Conservation (phyloP, 345 rosid species). For the Gossypium longicalyx region DNA sequence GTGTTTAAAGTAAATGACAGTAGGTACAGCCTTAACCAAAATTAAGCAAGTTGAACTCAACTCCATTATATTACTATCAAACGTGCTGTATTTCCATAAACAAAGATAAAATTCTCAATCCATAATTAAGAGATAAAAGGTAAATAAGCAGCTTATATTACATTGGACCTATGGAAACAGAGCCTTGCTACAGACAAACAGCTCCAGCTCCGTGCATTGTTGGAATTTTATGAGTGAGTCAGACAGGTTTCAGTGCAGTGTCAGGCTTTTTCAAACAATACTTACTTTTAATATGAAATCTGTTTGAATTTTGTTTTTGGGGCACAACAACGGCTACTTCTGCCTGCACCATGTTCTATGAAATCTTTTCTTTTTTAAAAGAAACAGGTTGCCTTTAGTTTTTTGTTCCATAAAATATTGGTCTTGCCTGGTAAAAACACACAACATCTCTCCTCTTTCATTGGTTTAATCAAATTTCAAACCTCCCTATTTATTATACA, state of each 20-base stretch:
- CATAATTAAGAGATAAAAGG: no score
- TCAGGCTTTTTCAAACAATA: not conserved
- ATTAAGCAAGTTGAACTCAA: no score
- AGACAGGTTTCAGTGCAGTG: not conserved
- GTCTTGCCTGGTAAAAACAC: no score
- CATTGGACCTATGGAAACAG: no score
- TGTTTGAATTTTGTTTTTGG: not conserved
- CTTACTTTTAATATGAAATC: not conserved
- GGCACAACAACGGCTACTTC: not conserved
- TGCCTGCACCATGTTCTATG: not conserved
- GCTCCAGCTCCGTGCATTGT: not conserved
- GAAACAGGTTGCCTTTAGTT: not conserved
- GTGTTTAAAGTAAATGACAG: no score
- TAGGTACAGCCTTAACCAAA: no score
- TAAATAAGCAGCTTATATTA: no score
- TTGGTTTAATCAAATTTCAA: slow-evolving; percentile 22
- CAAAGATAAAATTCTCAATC: no score
- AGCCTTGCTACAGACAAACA: no score
- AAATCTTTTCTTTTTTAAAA: no score
- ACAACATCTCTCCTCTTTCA: not conserved
- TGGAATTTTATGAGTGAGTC: not conserved
- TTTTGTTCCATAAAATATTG: not conserved
- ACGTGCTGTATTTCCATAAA: no score
- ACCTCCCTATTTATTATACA: not conserved
- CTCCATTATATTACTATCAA: no score